Base-by-base conservation (phyloP, 2,329 filamentous ascomycete species). In the Exophiala aquamarina region DNA sequence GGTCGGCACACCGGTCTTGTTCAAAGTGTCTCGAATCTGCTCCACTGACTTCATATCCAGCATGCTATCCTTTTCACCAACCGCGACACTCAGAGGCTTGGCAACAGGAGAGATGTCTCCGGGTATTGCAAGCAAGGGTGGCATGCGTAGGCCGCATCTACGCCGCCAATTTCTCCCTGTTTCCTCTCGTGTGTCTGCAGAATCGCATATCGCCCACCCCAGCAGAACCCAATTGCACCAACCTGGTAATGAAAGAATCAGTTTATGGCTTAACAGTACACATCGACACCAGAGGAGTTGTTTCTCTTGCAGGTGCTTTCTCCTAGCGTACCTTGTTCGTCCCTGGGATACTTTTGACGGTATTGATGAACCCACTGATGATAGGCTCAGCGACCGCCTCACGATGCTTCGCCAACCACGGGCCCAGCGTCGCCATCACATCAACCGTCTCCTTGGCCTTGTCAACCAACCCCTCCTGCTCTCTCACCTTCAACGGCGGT, bases 191-290 rank as follows among this genome's bases (percentile, higher is more conserved):
- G 58, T 23, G 61, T 59, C 17, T 58, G 49, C 10, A 71, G 55
- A 37, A 70, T 65, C 29, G 66, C 65, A 49, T 71, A 70, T 20
- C 67, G 57, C 0, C 63, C 73, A 23, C 73, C 73, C 62, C 70
- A 76, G 64, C 73, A 75, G 59, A 74, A 75, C 4, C 73, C 73
- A 20, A 75, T 64, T 5, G 66, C 69, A n/a, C 66, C 70, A 13
- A 75, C 64, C 51, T 73, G 74, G 17, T 14, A 13, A 20, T 18
- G 7, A 20, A 21, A 6, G 23, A 18, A 37, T 37, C 35, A 37
- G 35, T 20, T 18, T 7, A 37, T 15, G 14, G n/a, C n/a, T n/a
- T n/a, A n/a, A n/a, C n/a, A n/a, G n/a, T n/a, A n/a, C n/a, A n/a
- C n/a, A n/a, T 19, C n/a, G 11, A 7, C 15, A 19, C 14, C 18